Percentiles rank a stretch among this genome's conserved stretches.
These are phyloP conservation scores for Colletotrichum lini DNA, from an alignment of 2,329 filamentous ascomycete genomes.

Conservation along the genomic window DNA sequence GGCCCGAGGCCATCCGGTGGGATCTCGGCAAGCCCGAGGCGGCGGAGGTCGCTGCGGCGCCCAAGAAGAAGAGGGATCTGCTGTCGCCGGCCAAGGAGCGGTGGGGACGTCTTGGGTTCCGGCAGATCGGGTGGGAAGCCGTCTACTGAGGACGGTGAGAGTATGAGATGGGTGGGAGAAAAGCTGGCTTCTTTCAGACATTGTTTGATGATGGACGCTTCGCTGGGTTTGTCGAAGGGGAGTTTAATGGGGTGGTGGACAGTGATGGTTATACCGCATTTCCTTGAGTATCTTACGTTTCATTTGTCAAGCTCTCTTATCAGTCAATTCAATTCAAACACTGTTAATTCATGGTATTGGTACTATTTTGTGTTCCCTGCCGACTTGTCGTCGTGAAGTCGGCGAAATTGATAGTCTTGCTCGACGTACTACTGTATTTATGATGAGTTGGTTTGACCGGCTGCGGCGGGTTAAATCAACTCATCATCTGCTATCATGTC, in stretches of 20 bases:
- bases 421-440: neutral
- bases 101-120: conserved; percentile 41
- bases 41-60: conserved; percentile 29
- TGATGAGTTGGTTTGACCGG: no score
- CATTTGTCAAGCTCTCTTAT: neutral
- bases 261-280: neutral
- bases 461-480: no score
- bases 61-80: conserved; percentile 38
- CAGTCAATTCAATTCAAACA: no score
- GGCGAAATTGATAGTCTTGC: neutral
- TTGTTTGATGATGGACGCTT: neutral
- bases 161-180: neutral
- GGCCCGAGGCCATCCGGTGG: conserved; percentile 41
- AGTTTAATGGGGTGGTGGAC: neutral
- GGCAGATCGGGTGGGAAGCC: neutral
- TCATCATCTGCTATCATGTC: no score
- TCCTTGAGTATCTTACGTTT: neutral
- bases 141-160: neutral
- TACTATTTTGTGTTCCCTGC: no score
- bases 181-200: no score
- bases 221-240: no score
- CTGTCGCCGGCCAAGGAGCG: conserved; percentile 45
- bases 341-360: no score
- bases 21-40: conserved; percentile 29
- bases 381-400: no score